A percentile compares a stretch with the other conserved stretches of the same genome.
phyloP scores from a whole-genome alignment of 306 rosid genomes.

The Lathyrus aphaca region DNA sequence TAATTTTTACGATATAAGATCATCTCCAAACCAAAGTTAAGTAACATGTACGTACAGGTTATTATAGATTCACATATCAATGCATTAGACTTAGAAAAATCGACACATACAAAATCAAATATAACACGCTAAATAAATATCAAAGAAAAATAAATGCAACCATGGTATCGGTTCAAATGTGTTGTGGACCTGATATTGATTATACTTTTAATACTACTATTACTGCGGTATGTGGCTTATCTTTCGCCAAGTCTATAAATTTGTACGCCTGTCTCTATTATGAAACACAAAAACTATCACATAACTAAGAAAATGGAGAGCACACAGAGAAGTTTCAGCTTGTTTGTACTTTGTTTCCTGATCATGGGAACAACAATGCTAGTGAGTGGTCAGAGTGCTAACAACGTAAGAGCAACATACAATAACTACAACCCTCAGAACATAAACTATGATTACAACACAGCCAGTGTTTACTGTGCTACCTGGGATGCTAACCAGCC shows the following conservation, averaged over 20 bases:
- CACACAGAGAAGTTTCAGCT: not conserved
- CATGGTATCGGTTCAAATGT: no score
- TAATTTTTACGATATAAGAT: no score
- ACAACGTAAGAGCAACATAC: slow-evolving; percentile 63
- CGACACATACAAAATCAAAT: no score
- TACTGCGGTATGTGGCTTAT: not conserved
- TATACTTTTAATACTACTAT: no score
- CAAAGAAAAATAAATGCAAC: no score
- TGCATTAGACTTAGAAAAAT: no score
- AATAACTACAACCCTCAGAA: slow-evolving; percentile 63
- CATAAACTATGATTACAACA: slow-evolving; percentile 44
- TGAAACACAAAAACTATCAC: not conserved
- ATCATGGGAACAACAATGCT: not conserved
- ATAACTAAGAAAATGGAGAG: slow-evolving; percentile 21
- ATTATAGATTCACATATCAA: no score
- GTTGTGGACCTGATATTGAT: no score
- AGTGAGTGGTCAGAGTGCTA: slow-evolving; percentile 43
- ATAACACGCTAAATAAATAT: no score
- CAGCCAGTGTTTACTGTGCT: slow-evolving; percentile 25
- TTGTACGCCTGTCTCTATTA: not conserved
- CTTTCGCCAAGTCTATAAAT: slow-evolving; percentile 2
- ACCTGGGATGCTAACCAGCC: not conserved
- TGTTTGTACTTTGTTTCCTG: slow-evolving; percentile 18
- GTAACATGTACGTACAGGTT: no score
- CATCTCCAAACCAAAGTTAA: no score